A percentile compares a stretch with the other conserved stretches of the same genome.
phyloP scores from a whole-genome alignment of 1,284 basidiomycete species.

The Ustilago trichophora region DNA sequence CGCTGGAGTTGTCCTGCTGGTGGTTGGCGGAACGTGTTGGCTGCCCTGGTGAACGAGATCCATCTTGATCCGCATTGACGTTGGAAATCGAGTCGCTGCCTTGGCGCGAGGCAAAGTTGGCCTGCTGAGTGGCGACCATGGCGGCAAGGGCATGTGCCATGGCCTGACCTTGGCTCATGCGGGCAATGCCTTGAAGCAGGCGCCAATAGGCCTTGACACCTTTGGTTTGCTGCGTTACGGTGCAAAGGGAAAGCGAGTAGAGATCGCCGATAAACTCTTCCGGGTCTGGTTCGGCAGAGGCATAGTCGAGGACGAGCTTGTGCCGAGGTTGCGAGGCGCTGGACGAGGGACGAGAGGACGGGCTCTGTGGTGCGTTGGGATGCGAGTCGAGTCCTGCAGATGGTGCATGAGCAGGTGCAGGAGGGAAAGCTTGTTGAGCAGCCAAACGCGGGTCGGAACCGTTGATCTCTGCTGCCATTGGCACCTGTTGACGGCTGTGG shows the following conservation, averaged over 20 bases:
- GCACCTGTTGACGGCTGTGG: background rate
- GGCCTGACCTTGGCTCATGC: conserved; percentile 33
- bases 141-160: conserved; percentile 45
- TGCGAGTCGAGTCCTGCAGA: background rate
- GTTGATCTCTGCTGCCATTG: background rate
- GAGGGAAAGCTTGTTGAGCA: no score
- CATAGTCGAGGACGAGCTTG: conserved; percentile 38
- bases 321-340: conserved; percentile 13
- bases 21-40: background rate
- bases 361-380: conserved; percentile 3
- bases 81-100: no score
- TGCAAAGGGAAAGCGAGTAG: conserved; percentile 7
- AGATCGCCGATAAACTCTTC: conserved; percentile 16
- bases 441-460: no score
- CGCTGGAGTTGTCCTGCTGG: no score
- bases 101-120: background rate
- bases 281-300: conserved; percentile 25
- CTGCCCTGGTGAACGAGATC: background rate
- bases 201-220: conserved; percentile 29
- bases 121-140: conserved; percentile 23
- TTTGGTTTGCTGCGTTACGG: conserved; percentile 26
- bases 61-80: background rate
- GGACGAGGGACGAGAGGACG: conserved; percentile 8
- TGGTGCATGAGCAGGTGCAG: background rate
- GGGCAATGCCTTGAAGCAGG: conserved; percentile 26